Conservation (phyloP, 2,329 filamentous ascomycete genomes). For the Colletotrichum incanum region DNA sequence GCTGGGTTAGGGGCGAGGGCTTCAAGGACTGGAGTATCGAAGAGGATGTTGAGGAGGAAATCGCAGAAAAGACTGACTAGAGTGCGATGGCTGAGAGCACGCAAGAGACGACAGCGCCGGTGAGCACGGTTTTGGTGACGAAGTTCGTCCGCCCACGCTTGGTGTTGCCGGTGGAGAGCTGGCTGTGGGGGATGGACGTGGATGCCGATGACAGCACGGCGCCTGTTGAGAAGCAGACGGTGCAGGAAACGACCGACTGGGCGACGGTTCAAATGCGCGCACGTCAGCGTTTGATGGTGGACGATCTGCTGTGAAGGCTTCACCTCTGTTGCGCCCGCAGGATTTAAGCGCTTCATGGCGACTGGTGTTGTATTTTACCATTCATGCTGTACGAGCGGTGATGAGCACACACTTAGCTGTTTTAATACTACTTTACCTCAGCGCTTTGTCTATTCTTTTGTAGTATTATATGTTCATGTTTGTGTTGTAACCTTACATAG, state of each 20-base stretch:
- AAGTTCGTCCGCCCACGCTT: no score
- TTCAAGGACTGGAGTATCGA: slow-evolving; percentile 77
- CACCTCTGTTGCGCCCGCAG: no score
- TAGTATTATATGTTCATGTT: no score
- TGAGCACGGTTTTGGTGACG: background rate
- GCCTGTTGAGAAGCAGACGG: background rate
- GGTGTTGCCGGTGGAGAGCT: background rate
- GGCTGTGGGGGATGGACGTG: background rate
- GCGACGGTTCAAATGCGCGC: background rate
- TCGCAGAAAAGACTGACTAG: slow-evolving; percentile 27
- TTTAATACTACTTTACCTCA: background rate
- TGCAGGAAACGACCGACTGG: background rate
- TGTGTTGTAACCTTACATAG: background rate
- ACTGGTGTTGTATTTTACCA: background rate
- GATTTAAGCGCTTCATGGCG: background rate
- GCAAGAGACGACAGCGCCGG: background rate
- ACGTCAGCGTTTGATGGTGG: background rate
- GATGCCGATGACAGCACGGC: background rate
- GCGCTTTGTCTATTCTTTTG: background rate
- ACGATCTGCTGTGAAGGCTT: background rate
- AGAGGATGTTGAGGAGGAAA: slow-evolving; percentile 64
- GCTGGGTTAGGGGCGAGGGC: slow-evolving; percentile 82
- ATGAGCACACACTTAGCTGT: background rate
- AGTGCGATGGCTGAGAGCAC: background rate
- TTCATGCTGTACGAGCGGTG: background rate